Evolutionary conservation across 2,329 filamentous ascomycete species (phyloP), one percentile per base, ranked within the genome.

Genomic region (Xylaria sp.): DNA sequence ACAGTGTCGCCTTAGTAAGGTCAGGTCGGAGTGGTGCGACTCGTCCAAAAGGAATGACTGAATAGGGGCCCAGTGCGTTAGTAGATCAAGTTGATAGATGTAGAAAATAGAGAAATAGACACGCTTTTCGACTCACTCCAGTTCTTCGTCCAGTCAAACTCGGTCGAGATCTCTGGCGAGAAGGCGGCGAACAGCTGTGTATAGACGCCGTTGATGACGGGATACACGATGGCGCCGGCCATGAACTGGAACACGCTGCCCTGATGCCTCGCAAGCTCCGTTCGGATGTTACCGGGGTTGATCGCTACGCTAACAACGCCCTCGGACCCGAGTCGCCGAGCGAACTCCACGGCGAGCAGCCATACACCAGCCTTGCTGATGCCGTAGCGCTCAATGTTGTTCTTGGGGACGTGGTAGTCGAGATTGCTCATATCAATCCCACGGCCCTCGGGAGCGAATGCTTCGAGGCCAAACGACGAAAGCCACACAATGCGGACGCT

Each of bases 41-140:
- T n/a, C 79, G 74, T 63, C 85, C 85, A 79, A 82, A 87, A 0
- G 85, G 84, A 21, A 83, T 76, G 12, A 86, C 77, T 78, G 45
- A 17, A 11, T 36, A 36, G 11, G 34, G 7, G 34, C 34, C 7
- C 24, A 27, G 24, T 27, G 24, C 24, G 34, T 36, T 36, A 36
- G 34, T 36, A 7, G 34, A 27, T 27, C 24, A 4, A 27, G 2
- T 27, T 27, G 24, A 27, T 27, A 27, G 24, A 27, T 27, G 24
- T 27, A 27, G 24, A 27, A 27, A 27, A 27, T 27, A 27, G 24
- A 27, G 4, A 27, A 2, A 27, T 27, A 27, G 24, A 27, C n/a
- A 27, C 24, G 24, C 24, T 27, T 27, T 27, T 27, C 24, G 24
- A 47, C 47, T 24, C 21, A 50, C 47, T 24, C 47, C 19, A 50